A percentile compares a stretch with the other conserved stretches of the same genome.
Conservation (phyloP, 2,329 filamentous ascomycete genomes). For the Epichloe elymi region DNA sequence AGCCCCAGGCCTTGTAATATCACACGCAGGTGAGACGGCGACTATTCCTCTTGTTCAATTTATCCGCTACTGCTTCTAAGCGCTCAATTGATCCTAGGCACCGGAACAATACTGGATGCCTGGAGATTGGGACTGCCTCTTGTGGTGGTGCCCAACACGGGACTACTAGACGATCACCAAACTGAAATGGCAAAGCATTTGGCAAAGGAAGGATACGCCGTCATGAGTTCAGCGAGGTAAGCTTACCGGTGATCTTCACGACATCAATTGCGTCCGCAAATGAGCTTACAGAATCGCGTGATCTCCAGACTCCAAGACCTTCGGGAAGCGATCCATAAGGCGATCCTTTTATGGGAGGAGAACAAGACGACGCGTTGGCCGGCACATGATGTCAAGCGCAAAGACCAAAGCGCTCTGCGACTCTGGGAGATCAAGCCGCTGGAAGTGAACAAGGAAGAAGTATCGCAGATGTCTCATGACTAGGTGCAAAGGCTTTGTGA, state of each 20-base stretch:
- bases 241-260: background rate
- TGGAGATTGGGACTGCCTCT: constrained; percentile 61
- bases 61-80: background rate
- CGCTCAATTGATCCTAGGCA: constrained; percentile 41
- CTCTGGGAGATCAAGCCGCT: constrained; percentile 22
- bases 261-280: background rate
- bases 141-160: constrained; percentile 79
- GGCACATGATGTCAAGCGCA: constrained; percentile 13
- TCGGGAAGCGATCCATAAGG: constrained; percentile 24
- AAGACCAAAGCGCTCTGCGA: constrained; percentile 10
- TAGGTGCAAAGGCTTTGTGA: constrained; percentile 16
- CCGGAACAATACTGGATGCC: constrained; percentile 77
- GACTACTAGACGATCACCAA: constrained; percentile 82
- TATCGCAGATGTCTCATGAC: constrained; percentile 25
- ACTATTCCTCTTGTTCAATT: too few relatives aligned
- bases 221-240: constrained; percentile 57
- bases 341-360: constrained; percentile 21
- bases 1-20: constrained; percentile 62
- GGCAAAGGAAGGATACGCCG: constrained; percentile 59
- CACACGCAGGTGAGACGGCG: constrained; percentile 61
- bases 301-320: constrained; percentile 18
- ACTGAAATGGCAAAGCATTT: constrained; percentile 71
- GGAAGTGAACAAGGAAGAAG: constrained; percentile 23
- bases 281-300: too few relatives aligned
- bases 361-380: constrained; percentile 22